Base-by-base conservation (phyloP, 2,329 filamentous ascomycete species). In the Fusarium siculi region DNA sequence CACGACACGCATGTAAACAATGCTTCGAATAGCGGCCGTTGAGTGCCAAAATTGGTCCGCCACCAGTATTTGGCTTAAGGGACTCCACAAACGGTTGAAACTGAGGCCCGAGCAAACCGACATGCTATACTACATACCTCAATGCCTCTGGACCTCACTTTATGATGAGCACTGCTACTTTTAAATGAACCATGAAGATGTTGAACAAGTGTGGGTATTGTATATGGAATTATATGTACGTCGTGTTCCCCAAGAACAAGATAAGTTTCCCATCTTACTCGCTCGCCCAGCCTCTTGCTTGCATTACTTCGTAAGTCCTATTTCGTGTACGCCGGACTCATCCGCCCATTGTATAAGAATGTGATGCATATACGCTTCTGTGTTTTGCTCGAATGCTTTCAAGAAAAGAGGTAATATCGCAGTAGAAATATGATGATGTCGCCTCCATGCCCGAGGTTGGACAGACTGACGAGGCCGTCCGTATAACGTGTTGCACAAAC, bases 121-220 rank as follows among this genome's bases (percentile, higher is more conserved):
- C 43, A 40, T 28, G 21, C 37, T 25, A 34, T 36, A 9, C 52
- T 43, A 43, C 25, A 55, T 55, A 30, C 16, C 28, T 14, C 15
- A n/a, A n/a, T 32, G 25, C 25, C 52, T 55, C 28, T 23, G 4
- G 36, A 18, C 40, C 43, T 28, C 4, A 9, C 32, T 49, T 18
- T 25, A 21, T 49, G 18, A 15, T n/a, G 23, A 34, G 30, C 19
- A 21, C 55, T 57, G 23, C 55, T 57, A 40, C 40, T 23, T 32
- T 57, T 57, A 50, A 19, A 50, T 50, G 37, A 43, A n/a, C 11
- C 30, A 19, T 18, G 34, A 68, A 57, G 32, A 37, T 73, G 25
- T 71, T 72, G 25, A 71, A 68, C 36, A 68, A 72, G 64, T 74
- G 68, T 72, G 68, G 72, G 68, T 74, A 73, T 70, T 74, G 60